phyloP scores from a whole-genome alignment of 208 protist species.

The Zelonia costaricensis region DNA sequence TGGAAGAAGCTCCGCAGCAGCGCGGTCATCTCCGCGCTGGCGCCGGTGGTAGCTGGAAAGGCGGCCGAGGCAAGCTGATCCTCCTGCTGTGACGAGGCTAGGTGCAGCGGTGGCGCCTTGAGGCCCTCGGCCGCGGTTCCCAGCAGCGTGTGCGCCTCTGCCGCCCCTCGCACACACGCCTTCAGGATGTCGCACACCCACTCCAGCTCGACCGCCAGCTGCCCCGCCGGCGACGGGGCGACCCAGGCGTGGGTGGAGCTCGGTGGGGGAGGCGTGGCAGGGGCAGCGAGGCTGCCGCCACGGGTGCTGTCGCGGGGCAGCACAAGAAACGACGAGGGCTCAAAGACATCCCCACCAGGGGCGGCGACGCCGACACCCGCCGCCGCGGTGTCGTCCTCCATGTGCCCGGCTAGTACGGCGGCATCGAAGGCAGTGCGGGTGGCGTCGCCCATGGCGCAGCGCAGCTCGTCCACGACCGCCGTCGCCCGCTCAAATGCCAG shows the following conservation, averaged over 20 bases:
- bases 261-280: too few relatives aligned
- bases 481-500: slow-evolving; percentile 40
- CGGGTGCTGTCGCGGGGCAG: not conserved
- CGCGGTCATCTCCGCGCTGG: slow-evolving; percentile 34
- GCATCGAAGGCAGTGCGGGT: slow-evolving; percentile 49
- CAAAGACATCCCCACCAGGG: not conserved
- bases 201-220: slow-evolving; percentile 34
- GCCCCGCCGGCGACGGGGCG: not conserved
- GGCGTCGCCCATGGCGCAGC: slow-evolving; percentile 39
- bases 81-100: not conserved
- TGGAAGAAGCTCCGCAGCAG: slow-evolving; percentile 44
- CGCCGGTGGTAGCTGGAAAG: not conserved
- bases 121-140: slow-evolving; percentile 13
- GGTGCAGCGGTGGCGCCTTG: slow-evolving; percentile 3
- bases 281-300: not conserved
- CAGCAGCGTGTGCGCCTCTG: slow-evolving; percentile 24
- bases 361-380: not conserved
- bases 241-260: not conserved
- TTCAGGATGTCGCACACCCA: slow-evolving; percentile 71
- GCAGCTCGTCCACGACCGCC: slow-evolving; percentile 42
- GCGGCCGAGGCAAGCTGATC: not conserved
- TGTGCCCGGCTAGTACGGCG: not conserved
- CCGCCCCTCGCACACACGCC: slow-evolving; percentile 47
- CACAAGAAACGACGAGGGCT: not conserved
- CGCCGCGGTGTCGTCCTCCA: slow-evolving; percentile 2